Conservation (phyloP, 352 stramenopile species). For the Phytopythium aichiense region DNA sequence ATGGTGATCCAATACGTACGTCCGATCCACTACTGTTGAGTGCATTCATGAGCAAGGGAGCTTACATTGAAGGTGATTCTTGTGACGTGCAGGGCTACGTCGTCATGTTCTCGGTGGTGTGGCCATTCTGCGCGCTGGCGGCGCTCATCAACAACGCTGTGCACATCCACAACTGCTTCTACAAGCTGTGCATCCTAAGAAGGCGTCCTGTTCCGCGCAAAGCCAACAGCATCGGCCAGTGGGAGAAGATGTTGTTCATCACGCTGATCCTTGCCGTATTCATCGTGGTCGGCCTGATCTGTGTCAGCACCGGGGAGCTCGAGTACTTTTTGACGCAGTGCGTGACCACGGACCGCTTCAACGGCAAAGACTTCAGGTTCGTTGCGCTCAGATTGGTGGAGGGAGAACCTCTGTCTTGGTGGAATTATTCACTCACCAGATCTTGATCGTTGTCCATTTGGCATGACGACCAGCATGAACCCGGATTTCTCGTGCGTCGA, state of each 20-base stretch:
- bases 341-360: constrained; percentile 65
- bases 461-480: constrained; percentile 47
- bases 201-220: constrained; percentile 72
- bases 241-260: constrained; percentile 86
- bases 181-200: constrained; percentile 72
- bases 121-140: constrained; percentile 78
- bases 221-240: constrained; percentile 82
- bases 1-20: constrained; percentile 88
- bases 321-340: constrained; percentile 82
- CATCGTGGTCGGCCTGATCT: constrained; percentile 81
- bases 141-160: constrained; percentile 78
- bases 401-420: not conserved
- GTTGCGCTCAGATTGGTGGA: constrained; percentile 10
- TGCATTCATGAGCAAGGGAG: constrained; percentile 5
- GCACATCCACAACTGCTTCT: constrained; percentile 83
- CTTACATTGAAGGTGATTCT: not conserved
- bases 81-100: constrained; percentile 57
- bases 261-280: constrained; percentile 81
- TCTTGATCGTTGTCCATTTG: not conserved
- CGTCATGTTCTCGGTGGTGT: constrained; percentile 88
- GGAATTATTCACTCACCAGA: not conserved
- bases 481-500: constrained; percentile 78
- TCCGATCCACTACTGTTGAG: not conserved
- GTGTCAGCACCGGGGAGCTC: constrained; percentile 76
- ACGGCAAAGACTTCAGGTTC: constrained; percentile 82